Base-by-base conservation (phyloP, 257 asterid species). In the Solanum chmielewskii region DNA sequence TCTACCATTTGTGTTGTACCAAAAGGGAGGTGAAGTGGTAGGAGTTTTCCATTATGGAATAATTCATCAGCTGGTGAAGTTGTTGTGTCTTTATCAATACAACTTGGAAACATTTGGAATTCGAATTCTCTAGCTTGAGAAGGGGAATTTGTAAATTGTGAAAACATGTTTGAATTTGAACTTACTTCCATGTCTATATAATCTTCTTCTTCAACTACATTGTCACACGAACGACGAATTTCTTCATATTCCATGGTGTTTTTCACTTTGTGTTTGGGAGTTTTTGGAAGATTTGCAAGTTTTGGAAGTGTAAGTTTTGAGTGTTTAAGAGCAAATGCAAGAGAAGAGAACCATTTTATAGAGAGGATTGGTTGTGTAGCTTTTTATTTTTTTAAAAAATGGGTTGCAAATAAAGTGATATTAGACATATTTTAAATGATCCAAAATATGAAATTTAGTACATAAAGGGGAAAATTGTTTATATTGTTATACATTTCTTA, bases 1-100 rank as follows among this genome's bases (percentile, higher is more conserved):
- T 94, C 95, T 29, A 94, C 94, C 96, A 96, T 93, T 87, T 95
- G 92, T 86, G 94, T 90, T 83, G 94, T 90, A 44, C 98, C 93
- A 15, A 98, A 97, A 3, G 96, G 98, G 90, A 94, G 96, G 87
- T 94, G 99, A 86, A 96, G 99, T 25, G 99, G 99, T 71, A 96
- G 99, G 89, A 96, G 98, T 60, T 94, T 94, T 1, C 99, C 99
- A 91, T 93, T 96, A 93, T 93, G 93, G 93, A 96, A 96, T 88
- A 96, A 95, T 76, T 96, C 96, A 84, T 96, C 99, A 1, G 99
- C 99, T 0, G 98, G 95, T 7, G 98, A 93, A 16, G 96, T 93
- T 4, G 96, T 89, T 84, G 94, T 87, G 85, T 89, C 96, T 49
- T 88, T 90, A 42, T 92, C 94, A 37, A 93, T 92, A 29, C 94